Conservation (phyloP, 768 basidiomycete species). For the Mycena indigotica region DNA sequence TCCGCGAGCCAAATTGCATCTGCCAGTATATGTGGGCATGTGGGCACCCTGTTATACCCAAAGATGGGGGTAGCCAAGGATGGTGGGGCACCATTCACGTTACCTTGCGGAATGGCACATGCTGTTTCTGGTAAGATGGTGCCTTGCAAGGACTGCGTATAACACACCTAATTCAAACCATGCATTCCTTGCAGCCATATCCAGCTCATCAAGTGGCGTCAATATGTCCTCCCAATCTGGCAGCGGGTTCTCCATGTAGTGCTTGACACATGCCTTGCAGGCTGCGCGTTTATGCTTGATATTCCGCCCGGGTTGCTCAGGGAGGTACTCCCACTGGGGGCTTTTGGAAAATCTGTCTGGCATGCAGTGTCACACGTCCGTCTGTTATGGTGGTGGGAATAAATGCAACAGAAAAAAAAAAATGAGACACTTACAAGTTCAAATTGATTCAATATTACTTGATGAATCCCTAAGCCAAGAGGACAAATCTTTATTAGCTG, state of each 20-base stretch:
- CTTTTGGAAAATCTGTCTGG: no score
- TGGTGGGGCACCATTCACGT: not conserved
- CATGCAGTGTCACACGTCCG: no score
- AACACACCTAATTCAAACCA: not conserved
- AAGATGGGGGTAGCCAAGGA: not conserved
- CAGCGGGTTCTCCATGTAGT: not conserved
- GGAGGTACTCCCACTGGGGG: not conserved
- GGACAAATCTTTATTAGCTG: no score
- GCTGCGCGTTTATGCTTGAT: not conserved
- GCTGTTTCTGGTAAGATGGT: not conserved
- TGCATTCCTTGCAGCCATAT: not conserved
- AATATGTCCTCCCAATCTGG: not conserved
- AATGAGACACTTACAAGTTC: no score
- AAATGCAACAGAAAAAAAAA: no score
- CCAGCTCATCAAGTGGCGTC: not conserved
- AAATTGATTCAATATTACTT: no score
- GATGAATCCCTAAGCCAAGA: no score
- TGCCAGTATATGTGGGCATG: not conserved
- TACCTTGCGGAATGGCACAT: not conserved
- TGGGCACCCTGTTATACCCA: not conserved
- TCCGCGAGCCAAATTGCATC: not conserved
- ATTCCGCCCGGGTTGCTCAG: not conserved
- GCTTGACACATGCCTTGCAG: not conserved
- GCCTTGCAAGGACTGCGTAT: not conserved
- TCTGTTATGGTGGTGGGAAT: no score